Base-by-base conservation (phyloP, 345 rosid genomes). In the Corchorus capsularis region DNA sequence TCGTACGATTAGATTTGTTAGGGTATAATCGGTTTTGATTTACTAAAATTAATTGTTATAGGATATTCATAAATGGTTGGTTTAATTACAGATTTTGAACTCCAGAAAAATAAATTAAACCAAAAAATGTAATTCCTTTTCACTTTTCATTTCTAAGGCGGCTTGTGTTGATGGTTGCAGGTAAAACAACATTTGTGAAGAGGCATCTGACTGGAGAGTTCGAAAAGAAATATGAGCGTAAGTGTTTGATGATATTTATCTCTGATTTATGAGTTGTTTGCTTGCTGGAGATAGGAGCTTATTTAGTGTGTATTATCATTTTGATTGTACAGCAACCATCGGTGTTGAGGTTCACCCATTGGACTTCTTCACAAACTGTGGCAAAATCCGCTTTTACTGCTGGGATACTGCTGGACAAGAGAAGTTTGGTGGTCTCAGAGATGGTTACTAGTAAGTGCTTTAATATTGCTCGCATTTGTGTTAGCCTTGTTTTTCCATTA, bases 361-460 rank as follows among this genome's bases (percentile, higher is more conserved):
- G 83, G 99, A 95, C 70, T 95, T 95, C 92, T 88, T 85, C 79
- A 95, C 99, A 0, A 95, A 93, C 83, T 90, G 96, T 41, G 99
- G 99, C 17, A 89, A 93, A 79, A 83, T 95, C 79, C 87, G 99
- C 3, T 95, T 95, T 73, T 90, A 95, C 82, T 93, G 98, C 87
- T 95, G 98, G 99, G 98, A 95, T 43, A 95, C 99, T 66, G 98
- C 99, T 16, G 97, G 99, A 0, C 99, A 95, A 71, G 99, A 93
- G 87, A 93, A 92, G 79, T 93, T 95, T 39, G 98, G 99, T 78
- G 98, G 98, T 27, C 93, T 95, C 6, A 82, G 98, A 72, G 99
- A 93, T 89, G 99, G 99, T 37, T 95, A 95, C 80, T 95, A 93
- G 99, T 95, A 75, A 84, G 98, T 82, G 39, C 35, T 47, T 32